phyloP scores from a whole-genome alignment of 2,329 filamentous ascomycete genomes.

The Talaromyces atroroseus region DNA sequence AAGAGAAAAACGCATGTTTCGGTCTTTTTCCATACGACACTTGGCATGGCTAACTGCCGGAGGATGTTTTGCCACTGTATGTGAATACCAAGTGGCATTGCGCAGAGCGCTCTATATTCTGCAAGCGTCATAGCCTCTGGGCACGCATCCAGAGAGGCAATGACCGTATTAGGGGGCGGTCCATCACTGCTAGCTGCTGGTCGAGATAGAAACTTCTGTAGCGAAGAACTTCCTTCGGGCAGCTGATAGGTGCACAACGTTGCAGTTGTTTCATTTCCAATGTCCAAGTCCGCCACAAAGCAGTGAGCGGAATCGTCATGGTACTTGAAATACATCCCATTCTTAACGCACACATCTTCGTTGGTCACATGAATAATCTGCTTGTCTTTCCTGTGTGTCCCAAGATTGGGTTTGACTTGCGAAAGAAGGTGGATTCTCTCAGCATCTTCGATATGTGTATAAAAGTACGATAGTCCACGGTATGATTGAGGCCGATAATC shows the following conservation, averaged over 20 bases:
- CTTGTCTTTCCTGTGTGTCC: slow-evolving; percentile 30
- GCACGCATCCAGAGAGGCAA: background rate
- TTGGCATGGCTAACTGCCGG: slow-evolving; percentile 2
- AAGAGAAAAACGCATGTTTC: slow-evolving; percentile 6
- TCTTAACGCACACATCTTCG: slow-evolving; percentile 41
- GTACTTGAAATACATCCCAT: slow-evolving; percentile 37
- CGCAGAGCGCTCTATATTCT: slow-evolving; percentile 1
- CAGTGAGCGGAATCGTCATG: slow-evolving; percentile 19
- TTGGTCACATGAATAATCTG: slow-evolving; percentile 19
- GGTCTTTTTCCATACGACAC: background rate
- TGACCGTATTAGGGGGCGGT: background rate
- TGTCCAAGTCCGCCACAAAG: slow-evolving; percentile 18
- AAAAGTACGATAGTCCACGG: slow-evolving; percentile 16
- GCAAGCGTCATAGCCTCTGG: slow-evolving; percentile 1
- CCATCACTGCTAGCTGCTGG: slow-evolving; percentile 21
- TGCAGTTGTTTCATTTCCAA: slow-evolving; percentile 17
- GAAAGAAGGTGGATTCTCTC: slow-evolving; percentile 32
- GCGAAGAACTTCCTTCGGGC: slow-evolving; percentile 19
- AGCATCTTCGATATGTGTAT: background rate
- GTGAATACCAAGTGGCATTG: background rate
- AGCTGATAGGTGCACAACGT: slow-evolving; percentile 35
- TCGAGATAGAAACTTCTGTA: slow-evolving; percentile 40
- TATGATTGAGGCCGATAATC: slow-evolving; percentile 14
- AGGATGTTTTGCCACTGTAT: slow-evolving; percentile 7
- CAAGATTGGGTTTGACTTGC: slow-evolving; percentile 29